A percentile compares a stretch with the other conserved stretches of the same genome.
These are phyloP conservation scores for Acephala macrosclerotiorum DNA, from an alignment of 2,329 filamentous ascomycete species.

Conservation along the genomic window DNA sequence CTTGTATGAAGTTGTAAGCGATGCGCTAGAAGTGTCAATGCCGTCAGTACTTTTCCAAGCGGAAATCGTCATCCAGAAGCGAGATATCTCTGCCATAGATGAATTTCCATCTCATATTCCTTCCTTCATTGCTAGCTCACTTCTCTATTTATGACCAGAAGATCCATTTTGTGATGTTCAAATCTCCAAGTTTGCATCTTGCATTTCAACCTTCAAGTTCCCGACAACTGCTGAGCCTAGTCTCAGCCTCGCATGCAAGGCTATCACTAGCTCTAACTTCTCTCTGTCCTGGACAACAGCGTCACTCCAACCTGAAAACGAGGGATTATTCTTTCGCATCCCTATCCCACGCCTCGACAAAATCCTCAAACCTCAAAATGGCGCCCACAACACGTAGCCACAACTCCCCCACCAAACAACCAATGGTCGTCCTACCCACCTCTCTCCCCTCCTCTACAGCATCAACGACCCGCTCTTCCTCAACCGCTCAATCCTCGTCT, in stretches of 20 bases:
- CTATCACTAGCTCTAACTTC: not conserved
- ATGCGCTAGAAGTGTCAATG: constrained; percentile 20
- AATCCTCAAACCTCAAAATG: not conserved
- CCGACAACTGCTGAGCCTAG: not conserved
- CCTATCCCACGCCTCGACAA: not conserved
- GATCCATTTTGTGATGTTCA: constrained; percentile 13
- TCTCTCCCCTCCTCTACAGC: not conserved
- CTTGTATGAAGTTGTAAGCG: not conserved
- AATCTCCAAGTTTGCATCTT: not conserved
- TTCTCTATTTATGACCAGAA: not conserved
- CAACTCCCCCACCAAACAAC: not conserved
- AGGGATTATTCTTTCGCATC: not conserved
- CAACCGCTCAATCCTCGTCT: not conserved
- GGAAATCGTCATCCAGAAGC: not conserved
- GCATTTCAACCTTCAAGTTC: not conserved
- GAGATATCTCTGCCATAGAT: too few species aligned
- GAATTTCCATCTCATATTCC: not conserved
- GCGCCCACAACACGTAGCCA: not conserved
- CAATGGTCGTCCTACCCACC: not conserved
- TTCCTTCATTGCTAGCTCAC: not conserved
- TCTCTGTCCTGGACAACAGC: not conserved
- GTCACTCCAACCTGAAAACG: not conserved
- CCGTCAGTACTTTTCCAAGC: constrained; percentile 20
- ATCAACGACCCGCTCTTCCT: not conserved
- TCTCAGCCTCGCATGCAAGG: constrained; percentile 20